phyloP scores from a whole-genome alignment of 2,329 filamentous ascomycete genomes.

The Cryphonectria radicalis region DNA sequence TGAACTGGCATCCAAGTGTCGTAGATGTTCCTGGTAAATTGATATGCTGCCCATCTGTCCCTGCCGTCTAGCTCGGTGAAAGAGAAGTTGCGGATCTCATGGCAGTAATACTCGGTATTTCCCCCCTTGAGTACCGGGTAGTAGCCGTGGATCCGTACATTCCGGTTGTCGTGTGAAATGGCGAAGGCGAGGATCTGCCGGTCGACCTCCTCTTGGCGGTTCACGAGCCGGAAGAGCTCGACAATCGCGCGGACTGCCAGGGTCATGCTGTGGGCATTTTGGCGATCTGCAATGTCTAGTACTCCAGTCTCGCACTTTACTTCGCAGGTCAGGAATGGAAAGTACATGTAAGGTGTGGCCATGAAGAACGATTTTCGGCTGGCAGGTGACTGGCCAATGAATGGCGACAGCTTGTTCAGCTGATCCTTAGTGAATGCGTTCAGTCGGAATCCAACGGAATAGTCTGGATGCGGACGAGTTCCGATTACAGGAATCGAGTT shows the following conservation, averaged over 20 bases:
- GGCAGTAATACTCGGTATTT: neutral
- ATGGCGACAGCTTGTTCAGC: conserved; percentile 45
- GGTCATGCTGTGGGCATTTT: neutral
- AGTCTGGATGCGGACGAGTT: conserved; percentile 48
- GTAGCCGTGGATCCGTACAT: neutral
- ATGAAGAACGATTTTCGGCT: neutral
- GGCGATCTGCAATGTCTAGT: neutral
- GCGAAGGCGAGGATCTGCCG: neutral
- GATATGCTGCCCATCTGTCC: conserved; percentile 41
- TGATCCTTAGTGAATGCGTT: conserved; percentile 49
- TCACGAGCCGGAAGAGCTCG: neutral
- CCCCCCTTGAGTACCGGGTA: neutral
- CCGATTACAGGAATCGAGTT: conserved; percentile 43
- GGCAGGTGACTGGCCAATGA: conserved; percentile 37
- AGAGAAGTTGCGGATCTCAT: neutral
- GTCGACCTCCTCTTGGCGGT: neutral
- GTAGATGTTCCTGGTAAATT: conserved; percentile 44
- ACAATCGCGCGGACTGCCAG: neutral
- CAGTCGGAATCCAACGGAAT: conserved; percentile 44
- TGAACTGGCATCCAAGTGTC: conserved; percentile 42
- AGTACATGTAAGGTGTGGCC: neutral
- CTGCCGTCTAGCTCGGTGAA: neutral
- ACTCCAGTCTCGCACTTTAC: neutral
- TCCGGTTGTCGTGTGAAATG: neutral
- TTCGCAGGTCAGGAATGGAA: neutral